Base-by-base conservation (phyloP, 208 protist species). In the Acanthamoeba polyphaga region DNA sequence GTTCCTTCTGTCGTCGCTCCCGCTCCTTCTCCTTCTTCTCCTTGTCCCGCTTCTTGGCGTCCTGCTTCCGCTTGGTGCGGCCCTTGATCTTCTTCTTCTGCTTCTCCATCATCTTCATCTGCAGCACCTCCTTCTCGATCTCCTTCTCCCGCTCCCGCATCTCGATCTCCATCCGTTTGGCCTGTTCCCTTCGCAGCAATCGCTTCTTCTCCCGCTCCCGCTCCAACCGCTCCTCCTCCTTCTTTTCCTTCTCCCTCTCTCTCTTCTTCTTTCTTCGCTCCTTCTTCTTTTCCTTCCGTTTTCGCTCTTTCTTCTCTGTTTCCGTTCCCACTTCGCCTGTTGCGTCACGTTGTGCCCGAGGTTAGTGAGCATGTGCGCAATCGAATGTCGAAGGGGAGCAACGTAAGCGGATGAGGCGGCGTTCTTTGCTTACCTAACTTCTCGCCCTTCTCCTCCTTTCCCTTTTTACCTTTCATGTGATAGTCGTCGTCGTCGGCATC, bases 91-190 rank as follows among this genome's bases (percentile, higher is more conserved):
- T 91, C 49, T 60, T 78, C 70, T 78, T 78, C 32, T 46, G 32
- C 58, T 87, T 60, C 27, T 87, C 78, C 78, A 51, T 87, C 78
- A 60, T 87, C 46, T 87, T 60, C 46, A 62, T 87, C 78, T 87
- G 78, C 78, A 60, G 15, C 15, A 62, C 46, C 46, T 60, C 78
- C 46, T 60, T 51, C 49, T 60, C 78, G 78, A 60, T 60, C 46
- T 51, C 78, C 46, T 60, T 87, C 46, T 87, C 38, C 46, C 78
- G 38, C 27, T 60, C 46, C 29, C 78, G 38, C 46, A 60, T 87
- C 49, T 60, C 78, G 46, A 87, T 60, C 51, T 60, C 46, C 78
- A 60, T 60, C 49, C 51, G 46, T 43, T 62, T 60, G 38, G 51
- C 38, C 78, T 60, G 38, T 22, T 62, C 78, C n/a, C 78, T 15